Conservation (phyloP, 768 basidiomycete genomes). For the Kwoniella europaea region DNA sequence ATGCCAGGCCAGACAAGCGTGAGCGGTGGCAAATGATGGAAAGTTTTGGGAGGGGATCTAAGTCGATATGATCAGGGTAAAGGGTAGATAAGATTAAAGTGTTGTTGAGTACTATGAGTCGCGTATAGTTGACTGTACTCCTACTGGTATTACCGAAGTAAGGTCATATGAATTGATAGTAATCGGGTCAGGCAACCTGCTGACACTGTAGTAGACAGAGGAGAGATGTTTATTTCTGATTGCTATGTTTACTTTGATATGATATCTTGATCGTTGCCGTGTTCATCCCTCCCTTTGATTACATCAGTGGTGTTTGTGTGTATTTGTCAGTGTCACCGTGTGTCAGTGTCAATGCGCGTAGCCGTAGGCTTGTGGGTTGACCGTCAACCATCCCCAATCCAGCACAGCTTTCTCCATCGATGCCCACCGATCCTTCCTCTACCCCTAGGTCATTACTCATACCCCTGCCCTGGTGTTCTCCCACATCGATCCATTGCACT, state of each 20-base stretch:
- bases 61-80: no score
- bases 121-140: conserved; percentile 7
- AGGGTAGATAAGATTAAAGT: conserved; percentile 13
- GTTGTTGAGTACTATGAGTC: not conserved
- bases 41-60: not conserved
- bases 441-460: no score
- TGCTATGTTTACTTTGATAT: not conserved
- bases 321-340: not conserved
- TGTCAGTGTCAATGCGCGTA: not conserved
- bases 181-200: no score
- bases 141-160: no score
- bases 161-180: no score
- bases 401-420: no score
- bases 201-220: no score
- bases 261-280: not conserved
- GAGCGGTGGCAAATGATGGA: not conserved
- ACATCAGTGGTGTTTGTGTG: not conserved
- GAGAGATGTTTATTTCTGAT: not conserved
- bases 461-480: no score
- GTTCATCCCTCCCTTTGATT: not conserved
- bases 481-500: no score
- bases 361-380: not conserved
- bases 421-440: not conserved
- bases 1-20: not conserved
- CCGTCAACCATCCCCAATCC: no score